Conservation (phyloP, 2,329 filamentous ascomycete genomes). For the Epicoccum nigrum region DNA sequence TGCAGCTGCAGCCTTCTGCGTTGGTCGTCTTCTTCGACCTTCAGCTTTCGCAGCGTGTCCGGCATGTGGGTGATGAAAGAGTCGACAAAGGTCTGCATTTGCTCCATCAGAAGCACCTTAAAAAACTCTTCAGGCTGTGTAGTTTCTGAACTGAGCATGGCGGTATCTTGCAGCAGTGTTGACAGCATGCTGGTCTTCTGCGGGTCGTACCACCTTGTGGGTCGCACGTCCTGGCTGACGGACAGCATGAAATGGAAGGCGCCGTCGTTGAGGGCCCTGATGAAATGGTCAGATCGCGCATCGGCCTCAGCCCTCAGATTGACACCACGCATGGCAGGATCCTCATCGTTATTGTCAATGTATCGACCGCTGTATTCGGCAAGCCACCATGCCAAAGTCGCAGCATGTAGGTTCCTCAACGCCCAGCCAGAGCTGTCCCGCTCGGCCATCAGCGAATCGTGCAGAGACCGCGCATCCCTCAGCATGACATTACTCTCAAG, state of each 20-base stretch:
- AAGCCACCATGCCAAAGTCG: slow-evolving; percentile 83
- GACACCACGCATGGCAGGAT: slow-evolving; percentile 57
- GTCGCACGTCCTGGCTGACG: slow-evolving; percentile 79
- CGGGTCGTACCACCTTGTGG: slow-evolving; percentile 85
- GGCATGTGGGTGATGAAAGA: slow-evolving; percentile 95
- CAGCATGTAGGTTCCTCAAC: slow-evolving; percentile 77
- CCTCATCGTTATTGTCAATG: slow-evolving; percentile 70
- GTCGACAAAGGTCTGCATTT: slow-evolving; percentile 86
- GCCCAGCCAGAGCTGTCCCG: slow-evolving; percentile 74
- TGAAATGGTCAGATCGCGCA: slow-evolving; percentile 73
- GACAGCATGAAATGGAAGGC: slow-evolving; percentile 91
- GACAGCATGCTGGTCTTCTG: slow-evolving; percentile 81
- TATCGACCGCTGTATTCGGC: slow-evolving; percentile 93
- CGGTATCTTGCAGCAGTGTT: slow-evolving; percentile 81
- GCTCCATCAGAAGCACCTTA: slow-evolving; percentile 74
- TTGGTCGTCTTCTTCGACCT: slow-evolving; percentile 89
- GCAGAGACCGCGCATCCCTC: slow-evolving; percentile 71
- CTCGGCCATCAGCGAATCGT: slow-evolving; percentile 69
- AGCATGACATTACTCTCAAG: slow-evolving; percentile 72
- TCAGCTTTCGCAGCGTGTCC: slow-evolving; percentile 83
- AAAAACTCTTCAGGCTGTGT: slow-evolving; percentile 75
- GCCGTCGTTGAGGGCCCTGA: slow-evolving; percentile 81
- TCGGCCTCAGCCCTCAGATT: slow-evolving; percentile 71
- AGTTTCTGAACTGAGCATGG: slow-evolving; percentile 69
- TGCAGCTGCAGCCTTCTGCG: slow-evolving; percentile 58